Conservation (phyloP, 2,329 filamentous ascomycete genomes). For the Verticillium albo-atrum region DNA sequence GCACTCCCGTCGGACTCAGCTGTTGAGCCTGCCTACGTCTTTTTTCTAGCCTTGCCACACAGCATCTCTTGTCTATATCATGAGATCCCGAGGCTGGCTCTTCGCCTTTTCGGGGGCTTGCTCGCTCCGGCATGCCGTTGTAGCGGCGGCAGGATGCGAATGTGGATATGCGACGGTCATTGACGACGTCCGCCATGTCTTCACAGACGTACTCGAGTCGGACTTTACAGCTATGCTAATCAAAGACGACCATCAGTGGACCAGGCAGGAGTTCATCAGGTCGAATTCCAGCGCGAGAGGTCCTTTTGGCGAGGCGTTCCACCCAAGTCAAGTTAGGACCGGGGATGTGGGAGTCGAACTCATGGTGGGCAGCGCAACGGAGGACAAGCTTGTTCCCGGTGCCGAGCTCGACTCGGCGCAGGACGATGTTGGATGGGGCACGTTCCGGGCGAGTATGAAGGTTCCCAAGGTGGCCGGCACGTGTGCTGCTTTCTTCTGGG, state of each 20-base stretch:
- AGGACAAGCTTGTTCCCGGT: slow-evolving; percentile 50
- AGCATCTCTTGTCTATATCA: too few species aligned
- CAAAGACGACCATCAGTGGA: slow-evolving; percentile 54
- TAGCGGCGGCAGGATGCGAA: slow-evolving; percentile 46
- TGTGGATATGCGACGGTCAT: slow-evolving; percentile 64
- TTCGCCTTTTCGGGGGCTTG: too few species aligned
- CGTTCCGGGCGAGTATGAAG: slow-evolving; percentile 64
- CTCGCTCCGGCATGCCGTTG: too few species aligned
- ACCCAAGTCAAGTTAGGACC: slow-evolving; percentile 50
- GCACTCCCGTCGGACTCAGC: too few species aligned
- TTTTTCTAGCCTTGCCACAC: too few species aligned
- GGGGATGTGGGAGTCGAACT: slow-evolving; percentile 52
- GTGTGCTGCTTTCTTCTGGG: slow-evolving; percentile 78
- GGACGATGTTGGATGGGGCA: slow-evolving; percentile 64
- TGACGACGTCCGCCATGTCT: slow-evolving; percentile 41
- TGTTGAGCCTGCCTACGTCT: too few species aligned
- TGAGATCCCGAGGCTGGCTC: too few species aligned
- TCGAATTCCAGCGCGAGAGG: slow-evolving; percentile 54
- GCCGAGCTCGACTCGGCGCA: slow-evolving; percentile 61
- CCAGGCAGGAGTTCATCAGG: slow-evolving; percentile 62
- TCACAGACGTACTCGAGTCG: slow-evolving; percentile 67
- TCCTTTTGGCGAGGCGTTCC: slow-evolving; percentile 61
- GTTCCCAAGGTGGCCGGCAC: slow-evolving; percentile 59
- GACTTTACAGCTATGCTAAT: slow-evolving; percentile 60
- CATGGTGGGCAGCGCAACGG: slow-evolving; percentile 41